These are phyloP conservation scores for Neurospora sp. DNA, from an alignment of 495 filamentous ascomycete genomes.

Conservation along the genomic window DNA sequence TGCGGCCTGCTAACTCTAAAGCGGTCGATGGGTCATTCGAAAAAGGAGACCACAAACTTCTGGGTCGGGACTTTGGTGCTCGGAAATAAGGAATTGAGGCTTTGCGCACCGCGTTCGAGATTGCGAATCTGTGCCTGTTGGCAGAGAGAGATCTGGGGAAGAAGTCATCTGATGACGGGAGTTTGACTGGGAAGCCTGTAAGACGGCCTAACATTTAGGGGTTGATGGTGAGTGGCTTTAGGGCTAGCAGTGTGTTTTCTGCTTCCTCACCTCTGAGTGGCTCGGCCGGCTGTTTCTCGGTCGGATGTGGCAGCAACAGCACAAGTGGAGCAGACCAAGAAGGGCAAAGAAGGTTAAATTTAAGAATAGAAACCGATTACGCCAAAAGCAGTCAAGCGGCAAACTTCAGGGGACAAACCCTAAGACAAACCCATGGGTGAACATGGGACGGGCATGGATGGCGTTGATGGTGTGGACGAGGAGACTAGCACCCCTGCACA, in stretches of 20 bases:
- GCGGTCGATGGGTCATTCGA: not conserved
- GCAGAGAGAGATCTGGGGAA: not conserved
- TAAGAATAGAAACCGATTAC: slow-evolving; percentile 23
- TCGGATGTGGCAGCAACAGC: slow-evolving; percentile 7
- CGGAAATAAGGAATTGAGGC: not conserved
- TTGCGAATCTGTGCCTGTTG: not conserved
- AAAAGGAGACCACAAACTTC: not conserved
- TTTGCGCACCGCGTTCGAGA: not conserved
- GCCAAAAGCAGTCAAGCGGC: slow-evolving; percentile 4
- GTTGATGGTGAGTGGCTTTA: not conserved
- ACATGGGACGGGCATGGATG: not conserved
- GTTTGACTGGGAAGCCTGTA: not conserved
- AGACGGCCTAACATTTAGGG: not conserved
- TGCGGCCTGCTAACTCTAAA: not conserved
- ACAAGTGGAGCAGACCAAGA: slow-evolving; percentile 1
- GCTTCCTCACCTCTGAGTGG: slow-evolving; percentile 3
- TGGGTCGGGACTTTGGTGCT: not conserved
- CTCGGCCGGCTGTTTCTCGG: not conserved
- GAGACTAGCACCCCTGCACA: not conserved
- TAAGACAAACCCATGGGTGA: not conserved
- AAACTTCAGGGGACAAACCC: not conserved
- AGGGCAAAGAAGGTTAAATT: slow-evolving; percentile 19
- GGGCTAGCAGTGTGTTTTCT: not conserved
- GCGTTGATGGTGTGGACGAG: not conserved
- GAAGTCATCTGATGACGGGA: not conserved